These are phyloP conservation scores for Odontarrhena argentea DNA, from an alignment of 345 rosid genomes.

Conservation along the genomic window DNA sequence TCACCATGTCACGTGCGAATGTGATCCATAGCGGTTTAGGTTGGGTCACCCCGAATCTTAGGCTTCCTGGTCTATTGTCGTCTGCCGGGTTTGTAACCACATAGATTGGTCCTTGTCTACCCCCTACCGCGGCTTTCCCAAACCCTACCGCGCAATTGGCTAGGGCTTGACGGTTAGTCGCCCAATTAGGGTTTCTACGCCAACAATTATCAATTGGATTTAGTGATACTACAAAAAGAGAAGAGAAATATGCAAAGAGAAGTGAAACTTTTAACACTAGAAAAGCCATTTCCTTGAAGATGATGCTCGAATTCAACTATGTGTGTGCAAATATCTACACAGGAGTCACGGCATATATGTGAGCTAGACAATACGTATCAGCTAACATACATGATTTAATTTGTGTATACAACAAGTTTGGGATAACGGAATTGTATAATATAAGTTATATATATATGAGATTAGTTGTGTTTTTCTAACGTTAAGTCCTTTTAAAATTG, in stretches of 20 bases:
- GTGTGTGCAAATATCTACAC: slow-evolving; percentile 14
- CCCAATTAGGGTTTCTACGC: slow-evolving; percentile 72
- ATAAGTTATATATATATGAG: no score
- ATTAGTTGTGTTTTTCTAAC: background rate
- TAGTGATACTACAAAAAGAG: slow-evolving; percentile 32
- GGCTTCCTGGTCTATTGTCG: slow-evolving; percentile 61
- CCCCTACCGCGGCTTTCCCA: slow-evolving; percentile 68
- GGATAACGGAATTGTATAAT: slow-evolving; percentile 20
- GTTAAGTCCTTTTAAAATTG: background rate
- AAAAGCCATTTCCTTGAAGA: slow-evolving; percentile 45
- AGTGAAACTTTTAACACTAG: slow-evolving; percentile 34
- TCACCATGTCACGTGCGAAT: slow-evolving; percentile 78
- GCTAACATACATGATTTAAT: no score
- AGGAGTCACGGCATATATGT: slow-evolving; percentile 4
- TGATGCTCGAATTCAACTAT: slow-evolving; percentile 25
- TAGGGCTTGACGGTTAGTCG: slow-evolving; percentile 59
- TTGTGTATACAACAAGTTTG: slow-evolving; percentile 28
- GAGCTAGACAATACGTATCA: no score
- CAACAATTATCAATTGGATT: slow-evolving; percentile 82
- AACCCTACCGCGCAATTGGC: slow-evolving; percentile 84
- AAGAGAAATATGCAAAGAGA: slow-evolving; percentile 34
- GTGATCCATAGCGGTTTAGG: slow-evolving; percentile 74
- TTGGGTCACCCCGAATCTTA: slow-evolving; percentile 80
- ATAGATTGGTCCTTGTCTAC: slow-evolving; percentile 73
- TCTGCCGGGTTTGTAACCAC: slow-evolving; percentile 64